Evolutionary conservation across 441 rosid genomes (phyloP).

Genomic region (Arabidopsis hybrid): DNA sequence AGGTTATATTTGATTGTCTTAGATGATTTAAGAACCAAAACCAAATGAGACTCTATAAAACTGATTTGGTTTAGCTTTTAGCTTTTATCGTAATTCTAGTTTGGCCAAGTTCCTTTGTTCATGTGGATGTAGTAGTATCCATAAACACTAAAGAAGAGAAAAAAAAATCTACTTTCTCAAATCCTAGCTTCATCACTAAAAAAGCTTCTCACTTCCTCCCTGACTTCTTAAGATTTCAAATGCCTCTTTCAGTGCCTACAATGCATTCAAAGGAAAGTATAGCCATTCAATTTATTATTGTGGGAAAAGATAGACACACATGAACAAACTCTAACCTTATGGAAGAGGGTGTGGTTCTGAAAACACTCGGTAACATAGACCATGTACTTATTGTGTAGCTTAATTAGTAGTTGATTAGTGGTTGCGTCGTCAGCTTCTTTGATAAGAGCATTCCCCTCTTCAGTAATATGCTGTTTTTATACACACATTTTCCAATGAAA

Average conservation of each 20-base stretch:
- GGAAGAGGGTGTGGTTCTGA: slow-evolving; percentile 80
- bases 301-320: background rate
- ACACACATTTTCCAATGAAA: slow-evolving; percentile 12
- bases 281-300: background rate
- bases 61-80: no score
- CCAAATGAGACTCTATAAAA: no score
- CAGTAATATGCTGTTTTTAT: slow-evolving; percentile 70
- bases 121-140: no score
- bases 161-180: no score
- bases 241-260: slow-evolving; percentile 89
- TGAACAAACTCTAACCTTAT: slow-evolving; percentile 62
- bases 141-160: no score
- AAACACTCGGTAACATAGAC: slow-evolving; percentile 74
- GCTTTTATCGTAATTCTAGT: no score
- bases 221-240: slow-evolving; percentile 61
- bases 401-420: slow-evolving; percentile 69
- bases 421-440: slow-evolving; percentile 89
- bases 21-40: no score
- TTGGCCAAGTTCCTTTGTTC: no score
- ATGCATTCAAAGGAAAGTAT: slow-evolving; percentile 4
- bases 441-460: slow-evolving; percentile 78
- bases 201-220: no score
- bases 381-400: slow-evolving; percentile 85
- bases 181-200: no score
- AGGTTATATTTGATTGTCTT: no score